Evolutionary conservation across 129 eudicot genomes (phyloP), one percentile per base, ranked within the genome.

Genomic region (Flaveria trinervia): DNA sequence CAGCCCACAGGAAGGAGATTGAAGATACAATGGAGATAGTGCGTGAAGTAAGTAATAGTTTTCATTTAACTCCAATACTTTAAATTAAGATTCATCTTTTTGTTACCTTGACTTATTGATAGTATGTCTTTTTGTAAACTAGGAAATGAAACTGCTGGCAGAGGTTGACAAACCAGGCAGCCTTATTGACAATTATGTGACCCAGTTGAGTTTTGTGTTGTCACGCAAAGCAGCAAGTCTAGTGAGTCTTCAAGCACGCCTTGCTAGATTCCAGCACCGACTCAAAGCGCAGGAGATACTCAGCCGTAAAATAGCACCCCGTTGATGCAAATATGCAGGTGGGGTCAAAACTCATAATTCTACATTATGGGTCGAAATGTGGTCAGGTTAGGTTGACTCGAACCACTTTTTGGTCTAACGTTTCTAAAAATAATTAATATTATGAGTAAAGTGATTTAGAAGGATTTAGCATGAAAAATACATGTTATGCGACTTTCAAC

Each of bases 21-120:
- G 98, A 94, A 84, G 98, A 94, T 83, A 94, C 98, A 11, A 94
- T 94, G 98, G 98, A 91, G 86, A 94, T 91, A 26, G 98, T 94
- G 60, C 97, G 98, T 36, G 98, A 94, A 72, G 98, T 89, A 83
- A 88, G 90, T 72, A 48, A 60, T 7, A 6, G 65, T 36, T 49
- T 50, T 6, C 20, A 14, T 73, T 23, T 64, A 43, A 51, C 12
- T 70, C 13, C n/a, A 54, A 2, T 9, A 18, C 17, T 70, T 50
- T 57, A 74, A 15, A 4, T 60, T 33, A 3, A 50, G 9, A 7
- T 26, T 69, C 17, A 50, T 66, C 9, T 7, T 45, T 45, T 26
- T 46, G 52, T 61, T 16, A 16, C 59, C 36, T 60, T 61, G 13
- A 61, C 39, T 5, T 33, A 54, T 57, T 74, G 45, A 44, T 55